A percentile compares a stretch with the other conserved stretches of the same genome.
Evolutionary conservation across 1,284 basidiomycete species (phyloP).

Genomic region (Boletus sp.): DNA sequence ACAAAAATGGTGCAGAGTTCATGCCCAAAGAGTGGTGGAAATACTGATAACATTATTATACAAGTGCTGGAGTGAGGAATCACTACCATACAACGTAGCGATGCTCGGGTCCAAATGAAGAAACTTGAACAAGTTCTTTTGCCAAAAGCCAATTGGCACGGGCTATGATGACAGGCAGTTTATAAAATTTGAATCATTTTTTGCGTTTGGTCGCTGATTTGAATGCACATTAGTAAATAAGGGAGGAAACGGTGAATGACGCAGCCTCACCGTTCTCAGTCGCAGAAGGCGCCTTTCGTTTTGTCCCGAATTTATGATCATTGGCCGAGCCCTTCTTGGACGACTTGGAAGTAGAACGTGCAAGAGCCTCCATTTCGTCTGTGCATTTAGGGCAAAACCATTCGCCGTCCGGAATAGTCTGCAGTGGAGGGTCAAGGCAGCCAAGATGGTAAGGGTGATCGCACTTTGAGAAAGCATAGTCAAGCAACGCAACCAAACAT

Average conservation of each 20-base stretch:
- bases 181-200: slow-evolving; percentile 18
- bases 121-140: background rate
- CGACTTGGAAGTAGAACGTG: slow-evolving; percentile 12
- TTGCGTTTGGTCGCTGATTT: slow-evolving; percentile 29
- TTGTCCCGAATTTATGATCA: slow-evolving; percentile 21
- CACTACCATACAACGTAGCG: slow-evolving; percentile 10
- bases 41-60: slow-evolving; percentile 27
- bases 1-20: background rate
- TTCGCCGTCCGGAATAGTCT: slow-evolving; percentile 79
- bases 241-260: background rate
- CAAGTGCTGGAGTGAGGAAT: slow-evolving; percentile 1
- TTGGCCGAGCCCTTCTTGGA: background rate
- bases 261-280: slow-evolving; percentile 24
- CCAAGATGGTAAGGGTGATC: slow-evolving; percentile 84
- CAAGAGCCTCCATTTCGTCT: slow-evolving; percentile 27
- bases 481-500: background rate
- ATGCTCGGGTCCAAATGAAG: slow-evolving; percentile 4
- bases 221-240: background rate
- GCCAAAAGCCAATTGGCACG: background rate
- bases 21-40: slow-evolving; percentile 6
- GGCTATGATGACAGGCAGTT: background rate
- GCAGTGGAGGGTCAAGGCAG: slow-evolving; percentile 78
- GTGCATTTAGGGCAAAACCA: slow-evolving; percentile 85
- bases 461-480: slow-evolving; percentile 50
- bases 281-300: slow-evolving; percentile 25